phyloP scores from a whole-genome alignment of 768 basidiomycete genomes.

The Lactarius sp. region DNA sequence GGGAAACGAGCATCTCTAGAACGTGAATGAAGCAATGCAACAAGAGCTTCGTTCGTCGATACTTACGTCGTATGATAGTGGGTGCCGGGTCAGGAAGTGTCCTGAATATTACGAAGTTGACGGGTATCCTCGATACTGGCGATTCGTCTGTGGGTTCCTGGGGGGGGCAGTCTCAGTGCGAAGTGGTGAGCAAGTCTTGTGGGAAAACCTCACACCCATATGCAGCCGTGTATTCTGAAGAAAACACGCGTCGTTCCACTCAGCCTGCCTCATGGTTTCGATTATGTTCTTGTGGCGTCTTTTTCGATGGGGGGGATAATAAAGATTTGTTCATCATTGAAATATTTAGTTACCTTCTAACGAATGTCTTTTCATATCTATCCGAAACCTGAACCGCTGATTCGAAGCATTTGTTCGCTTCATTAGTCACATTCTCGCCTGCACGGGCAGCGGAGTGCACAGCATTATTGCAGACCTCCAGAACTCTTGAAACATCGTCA shows the following conservation, averaged over 20 bases:
- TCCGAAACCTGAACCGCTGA: neutral
- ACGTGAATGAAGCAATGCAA: neutral
- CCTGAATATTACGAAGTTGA: neutral
- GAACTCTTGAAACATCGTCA: neutral
- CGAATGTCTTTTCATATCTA: neutral
- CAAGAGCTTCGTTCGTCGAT: neutral
- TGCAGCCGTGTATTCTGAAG: no score
- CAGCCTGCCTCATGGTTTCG: neutral
- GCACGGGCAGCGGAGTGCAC: neutral
- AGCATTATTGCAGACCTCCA: neutral
- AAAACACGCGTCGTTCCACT: neutral
- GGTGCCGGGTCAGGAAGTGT: neutral
- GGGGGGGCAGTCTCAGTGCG: neutral
- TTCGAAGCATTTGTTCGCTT: neutral
- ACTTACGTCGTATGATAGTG: neutral
- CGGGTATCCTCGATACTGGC: neutral
- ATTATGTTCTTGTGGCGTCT: neutral
- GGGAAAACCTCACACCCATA: neutral
- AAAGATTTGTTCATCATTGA: neutral
- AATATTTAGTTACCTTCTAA: neutral
- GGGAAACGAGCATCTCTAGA: neutral
- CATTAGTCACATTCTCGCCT: no score
- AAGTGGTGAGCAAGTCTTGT: neutral
- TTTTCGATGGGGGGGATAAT: neutral
- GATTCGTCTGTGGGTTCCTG: neutral